Evolutionary conservation across 1,284 basidiomycete genomes (phyloP).

Genomic region (Puccinia hordei): DNA sequence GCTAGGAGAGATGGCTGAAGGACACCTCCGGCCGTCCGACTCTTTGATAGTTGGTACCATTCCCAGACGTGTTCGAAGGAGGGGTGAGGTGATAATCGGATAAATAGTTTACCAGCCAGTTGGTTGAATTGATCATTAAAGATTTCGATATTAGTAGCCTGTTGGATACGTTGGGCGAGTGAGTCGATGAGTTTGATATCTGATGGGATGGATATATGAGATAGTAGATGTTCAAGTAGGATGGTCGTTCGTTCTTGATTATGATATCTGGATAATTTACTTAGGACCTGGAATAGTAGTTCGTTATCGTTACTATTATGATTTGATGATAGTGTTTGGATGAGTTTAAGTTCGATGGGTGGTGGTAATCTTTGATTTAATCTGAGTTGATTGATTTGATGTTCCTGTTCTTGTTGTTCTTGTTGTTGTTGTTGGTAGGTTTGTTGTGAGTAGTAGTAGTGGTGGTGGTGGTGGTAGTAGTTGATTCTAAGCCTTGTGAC

Average conservation of each 20-base stretch:
- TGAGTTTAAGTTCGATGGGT: constrained; percentile 25
- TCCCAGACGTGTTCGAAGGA: constrained; percentile 17
- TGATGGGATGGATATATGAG: neutral
- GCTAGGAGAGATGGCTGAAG: neutral
- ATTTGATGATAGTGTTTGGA: neutral
- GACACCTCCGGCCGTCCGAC: neutral
- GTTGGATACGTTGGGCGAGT: constrained; percentile 10
- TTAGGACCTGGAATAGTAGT: constrained; percentile 10
- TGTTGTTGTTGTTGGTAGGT: no score
- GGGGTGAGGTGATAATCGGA: neutral
- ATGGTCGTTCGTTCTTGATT: neutral
- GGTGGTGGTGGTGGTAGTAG: no score
- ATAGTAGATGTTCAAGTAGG: constrained; percentile 5
- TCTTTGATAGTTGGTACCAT: constrained; percentile 36
- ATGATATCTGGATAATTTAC: neutral
- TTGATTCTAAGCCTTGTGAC: no score
- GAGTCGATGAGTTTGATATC: neutral
- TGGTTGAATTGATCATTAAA: neutral
- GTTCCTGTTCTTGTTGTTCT: neutral
- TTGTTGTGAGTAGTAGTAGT: no score
- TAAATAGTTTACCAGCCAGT: constrained; percentile 23
- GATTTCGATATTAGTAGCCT: constrained; percentile 27
- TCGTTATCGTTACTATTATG: constrained; percentile 1
- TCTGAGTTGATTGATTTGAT: constrained; percentile 10
- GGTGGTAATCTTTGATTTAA: neutral